phyloP scores from a whole-genome alignment of 2,329 filamentous ascomycete species.

The Diaporthe sp. region DNA sequence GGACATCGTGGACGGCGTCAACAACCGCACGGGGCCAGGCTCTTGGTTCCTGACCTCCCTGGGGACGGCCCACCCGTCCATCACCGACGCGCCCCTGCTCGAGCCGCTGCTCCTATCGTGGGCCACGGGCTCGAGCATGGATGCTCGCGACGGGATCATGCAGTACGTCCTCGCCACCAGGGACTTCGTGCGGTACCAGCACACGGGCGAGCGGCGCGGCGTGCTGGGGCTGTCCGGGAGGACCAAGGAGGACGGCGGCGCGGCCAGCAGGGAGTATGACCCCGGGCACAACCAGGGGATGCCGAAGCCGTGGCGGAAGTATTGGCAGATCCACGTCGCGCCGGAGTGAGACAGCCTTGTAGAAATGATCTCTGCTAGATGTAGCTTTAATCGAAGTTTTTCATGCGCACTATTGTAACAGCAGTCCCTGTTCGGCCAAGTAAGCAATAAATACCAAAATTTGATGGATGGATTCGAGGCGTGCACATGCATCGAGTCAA shows the following conservation, averaged over 20 bases:
- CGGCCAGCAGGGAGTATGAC: slow-evolving; percentile 38
- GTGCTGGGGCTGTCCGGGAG: slow-evolving; percentile 31
- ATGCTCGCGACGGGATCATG: slow-evolving; percentile 67
- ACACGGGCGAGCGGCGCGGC: slow-evolving; percentile 26
- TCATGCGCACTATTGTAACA: not conserved
- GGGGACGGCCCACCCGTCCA: slow-evolving; percentile 72
- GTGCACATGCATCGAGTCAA: not conserved
- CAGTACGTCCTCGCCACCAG: slow-evolving; percentile 73
- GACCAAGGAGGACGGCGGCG: slow-evolving; percentile 3
- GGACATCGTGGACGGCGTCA: slow-evolving; percentile 64
- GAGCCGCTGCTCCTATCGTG: slow-evolving; percentile 72
- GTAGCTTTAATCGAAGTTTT: not conserved
- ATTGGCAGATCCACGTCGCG: slow-evolving; percentile 41
- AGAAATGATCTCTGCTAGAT: not conserved
- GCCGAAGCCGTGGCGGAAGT: slow-evolving; percentile 36
- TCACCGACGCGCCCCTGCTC: slow-evolving; percentile 77
- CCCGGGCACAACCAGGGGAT: slow-evolving; percentile 29
- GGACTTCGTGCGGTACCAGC: slow-evolving; percentile 59
- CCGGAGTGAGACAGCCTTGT: slow-evolving; percentile 5
- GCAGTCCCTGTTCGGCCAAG: not conserved
- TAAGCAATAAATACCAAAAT: not conserved
- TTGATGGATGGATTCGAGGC: not conserved
- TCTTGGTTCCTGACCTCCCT: slow-evolving; percentile 69
- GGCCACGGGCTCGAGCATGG: slow-evolving; percentile 72
- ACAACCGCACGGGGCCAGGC: slow-evolving; percentile 49